Percentiles rank a stretch among this genome's conserved stretches.
phyloP scores from a whole-genome alignment of 1,139 yeast species.

The Candida sanyaensis region DNA sequence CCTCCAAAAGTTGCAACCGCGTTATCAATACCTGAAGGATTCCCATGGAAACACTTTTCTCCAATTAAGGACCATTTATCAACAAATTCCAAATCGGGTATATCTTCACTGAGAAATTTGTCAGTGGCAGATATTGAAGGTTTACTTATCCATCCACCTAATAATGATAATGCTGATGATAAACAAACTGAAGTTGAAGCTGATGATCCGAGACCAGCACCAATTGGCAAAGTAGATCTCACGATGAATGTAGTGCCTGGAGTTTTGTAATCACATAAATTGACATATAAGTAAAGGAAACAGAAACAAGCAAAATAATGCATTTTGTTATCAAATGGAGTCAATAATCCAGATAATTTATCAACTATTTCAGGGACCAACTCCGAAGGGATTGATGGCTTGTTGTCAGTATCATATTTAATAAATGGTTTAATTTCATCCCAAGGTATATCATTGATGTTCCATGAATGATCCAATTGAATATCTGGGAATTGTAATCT shows the following conservation, averaged over 20 bases:
- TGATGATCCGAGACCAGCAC: constrained; percentile 96
- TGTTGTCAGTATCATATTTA: constrained; percentile 21
- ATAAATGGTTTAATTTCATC: constrained; percentile 31
- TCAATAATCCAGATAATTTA: constrained; percentile 45
- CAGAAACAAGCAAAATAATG: constrained; percentile 86
- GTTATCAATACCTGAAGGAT: constrained; percentile 96
- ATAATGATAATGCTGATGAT: constrained; percentile 68
- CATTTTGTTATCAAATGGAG: constrained; percentile 47
- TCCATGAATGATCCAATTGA: constrained; percentile 64
- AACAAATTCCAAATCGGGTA: constrained; percentile 57
- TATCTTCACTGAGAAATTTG: constrained; percentile 34
- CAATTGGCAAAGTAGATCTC: constrained; percentile 87
- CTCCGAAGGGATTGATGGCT: constrained; percentile 52
- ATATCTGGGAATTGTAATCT: constrained; percentile 85
- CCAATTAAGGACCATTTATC: constrained; percentile 92
- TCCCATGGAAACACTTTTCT: constrained; percentile 94
- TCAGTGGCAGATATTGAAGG: constrained; percentile 32
- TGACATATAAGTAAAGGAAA: constrained; percentile 74
- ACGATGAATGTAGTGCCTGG: constrained; percentile 63
- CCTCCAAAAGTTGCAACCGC: constrained; percentile 97
- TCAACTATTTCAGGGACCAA: constrained; percentile 62
- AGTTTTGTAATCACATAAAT: constrained; percentile 49
- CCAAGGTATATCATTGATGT: constrained; percentile 62
- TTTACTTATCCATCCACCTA: constrained; percentile 55
- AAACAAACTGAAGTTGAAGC: constrained; percentile 89